Conservation (phyloP, 228 moss, liverwort and hornwort genomes). For the Sphagnum magellanicum region DNA sequence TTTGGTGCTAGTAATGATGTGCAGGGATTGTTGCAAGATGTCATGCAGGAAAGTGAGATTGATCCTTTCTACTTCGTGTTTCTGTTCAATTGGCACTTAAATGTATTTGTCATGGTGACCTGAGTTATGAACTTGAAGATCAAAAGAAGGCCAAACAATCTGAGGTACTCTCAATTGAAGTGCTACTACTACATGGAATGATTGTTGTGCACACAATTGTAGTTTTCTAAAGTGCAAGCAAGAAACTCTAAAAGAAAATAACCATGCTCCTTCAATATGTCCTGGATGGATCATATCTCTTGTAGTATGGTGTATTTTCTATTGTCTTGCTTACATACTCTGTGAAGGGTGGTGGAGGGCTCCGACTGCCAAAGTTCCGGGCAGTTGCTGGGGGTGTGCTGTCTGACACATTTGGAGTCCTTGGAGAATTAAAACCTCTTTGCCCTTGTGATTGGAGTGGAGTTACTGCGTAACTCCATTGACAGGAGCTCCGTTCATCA, state of each 20-base stretch:
- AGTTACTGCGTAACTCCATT: slow-evolving; percentile 23
- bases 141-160: too few species aligned
- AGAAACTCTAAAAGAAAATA: background rate
- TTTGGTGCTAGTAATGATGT: too few species aligned
- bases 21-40: too few species aligned
- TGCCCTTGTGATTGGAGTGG: slow-evolving; percentile 25
- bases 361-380: slow-evolving; percentile 41
- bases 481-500: slow-evolving; percentile 8
- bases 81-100: too few species aligned
- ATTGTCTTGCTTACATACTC: slow-evolving; percentile 87
- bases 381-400: slow-evolving; percentile 52
- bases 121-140: too few species aligned
- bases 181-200: too few species aligned
- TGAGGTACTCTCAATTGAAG: too few species aligned
- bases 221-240: too few species aligned
- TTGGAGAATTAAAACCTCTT: slow-evolving; percentile 30
- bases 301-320: slow-evolving; percentile 80
- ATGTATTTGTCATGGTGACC: too few species aligned
- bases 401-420: slow-evolving; percentile 25
- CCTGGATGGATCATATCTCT: slow-evolving; percentile 68
- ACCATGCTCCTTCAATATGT: slow-evolving; percentile 32
- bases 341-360: slow-evolving; percentile 72
- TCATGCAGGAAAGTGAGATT: too few species aligned
- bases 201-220: too few species aligned
- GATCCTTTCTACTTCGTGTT: too few species aligned